These are phyloP conservation scores for Podaxis carcinomalis DNA, from an alignment of 768 basidiomycete species.

Conservation along the genomic window DNA sequence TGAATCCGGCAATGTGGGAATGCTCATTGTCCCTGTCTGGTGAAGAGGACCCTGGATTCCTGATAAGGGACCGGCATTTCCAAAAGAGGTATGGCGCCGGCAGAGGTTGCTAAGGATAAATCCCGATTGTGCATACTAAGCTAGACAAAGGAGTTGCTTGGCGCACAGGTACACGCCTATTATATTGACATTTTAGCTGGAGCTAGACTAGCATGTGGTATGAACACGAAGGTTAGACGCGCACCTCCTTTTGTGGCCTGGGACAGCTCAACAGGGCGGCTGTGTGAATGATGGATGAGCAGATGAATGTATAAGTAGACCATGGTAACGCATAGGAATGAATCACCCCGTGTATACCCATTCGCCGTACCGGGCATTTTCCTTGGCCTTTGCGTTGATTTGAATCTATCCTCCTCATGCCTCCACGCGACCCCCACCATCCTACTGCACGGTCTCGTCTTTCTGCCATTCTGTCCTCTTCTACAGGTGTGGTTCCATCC, in stretches of 20 bases:
- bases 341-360: constrained; percentile 1
- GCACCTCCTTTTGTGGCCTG: background rate
- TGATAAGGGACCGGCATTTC: background rate
- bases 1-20: background rate
- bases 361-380: background rate
- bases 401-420: background rate
- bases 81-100: background rate
- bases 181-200: background rate
- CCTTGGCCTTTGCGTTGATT: too few species aligned
- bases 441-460: background rate
- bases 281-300: background rate
- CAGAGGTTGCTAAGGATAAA: background rate
- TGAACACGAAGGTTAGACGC: background rate
- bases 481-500: background rate
- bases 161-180: background rate
- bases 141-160: background rate
- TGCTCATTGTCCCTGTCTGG: background rate
- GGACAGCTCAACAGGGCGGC: background rate
- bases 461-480: background rate
- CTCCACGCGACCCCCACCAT: background rate
- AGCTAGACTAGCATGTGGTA: background rate
- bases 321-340: constrained; percentile 4
- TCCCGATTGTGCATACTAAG: background rate
- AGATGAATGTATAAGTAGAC: background rate
- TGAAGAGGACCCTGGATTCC: background rate